Base-by-base conservation (phyloP, 139 green algal species). In the Ettlia oleoabundans region DNA sequence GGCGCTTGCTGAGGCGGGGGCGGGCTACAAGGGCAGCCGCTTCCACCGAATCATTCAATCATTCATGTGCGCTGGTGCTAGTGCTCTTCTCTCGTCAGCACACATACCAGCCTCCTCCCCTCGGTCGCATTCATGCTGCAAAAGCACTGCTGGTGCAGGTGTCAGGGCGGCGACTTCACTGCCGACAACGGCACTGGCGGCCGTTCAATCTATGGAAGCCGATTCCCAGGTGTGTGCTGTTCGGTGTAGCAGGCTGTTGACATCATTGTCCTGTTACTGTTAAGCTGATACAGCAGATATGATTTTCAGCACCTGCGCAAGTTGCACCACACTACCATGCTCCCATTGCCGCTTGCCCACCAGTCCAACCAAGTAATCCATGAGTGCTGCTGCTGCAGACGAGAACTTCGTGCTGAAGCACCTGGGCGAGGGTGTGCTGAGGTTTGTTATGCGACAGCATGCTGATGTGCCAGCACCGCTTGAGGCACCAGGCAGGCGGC, bases 91-190 rank as follows among this genome's bases (percentile, higher is more conserved):
- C n/a, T n/a, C n/a, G n/a, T n/a, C n/a, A n/a, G n/a, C n/a, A n/a
- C n/a, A n/a, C n/a, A n/a, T n/a, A n/a, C n/a, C n/a, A n/a, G n/a
- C n/a, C n/a, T n/a, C n/a, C n/a, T n/a, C n/a, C n/a, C n/a, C n/a
- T n/a, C n/a, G n/a, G n/a, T n/a, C n/a, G n/a, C n/a, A n/a, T n/a
- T n/a, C n/a, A n/a, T n/a, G n/a, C n/a, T n/a, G n/a, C n/a, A n/a
- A n/a, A n/a, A n/a, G n/a, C n/a, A n/a, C n/a, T n/a, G n/a, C n/a
- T n/a, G n/a, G n/a, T n/a, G n/a, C n/a, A 24, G 47, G 47, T 15
- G 47, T 15, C 91, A 94, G 79, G 95, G 93, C 22, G 95, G 95
- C 71, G 95, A 98, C 81, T 98, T 98, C 87, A 98, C 94, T 30
- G 66, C 64, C 15, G 90, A 81, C 75, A 88, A 91, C 28, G 82